Conservation (phyloP, 116 monocot species). For the Papilionanthe hybrid region DNA sequence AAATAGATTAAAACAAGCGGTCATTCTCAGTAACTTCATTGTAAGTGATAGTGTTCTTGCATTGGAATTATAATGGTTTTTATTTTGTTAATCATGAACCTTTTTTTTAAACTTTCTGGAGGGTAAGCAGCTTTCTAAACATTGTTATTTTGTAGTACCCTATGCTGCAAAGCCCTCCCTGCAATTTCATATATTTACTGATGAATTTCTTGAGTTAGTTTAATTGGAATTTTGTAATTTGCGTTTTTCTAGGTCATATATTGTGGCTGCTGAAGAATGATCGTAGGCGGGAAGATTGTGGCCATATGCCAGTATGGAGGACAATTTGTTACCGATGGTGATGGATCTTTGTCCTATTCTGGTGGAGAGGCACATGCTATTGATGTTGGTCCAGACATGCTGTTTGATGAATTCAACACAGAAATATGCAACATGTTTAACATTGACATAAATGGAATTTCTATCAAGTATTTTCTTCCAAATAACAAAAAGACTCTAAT, state of each 20-base stretch:
- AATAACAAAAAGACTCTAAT: slow-evolving; percentile 31
- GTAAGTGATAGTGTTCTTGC: not conserved
- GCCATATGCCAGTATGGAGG: slow-evolving; percentile 50
- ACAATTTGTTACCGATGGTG: slow-evolving; percentile 22
- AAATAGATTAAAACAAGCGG: not conserved
- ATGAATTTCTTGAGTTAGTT: not conserved
- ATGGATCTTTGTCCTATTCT: slow-evolving; percentile 30
- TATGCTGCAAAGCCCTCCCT: not conserved
- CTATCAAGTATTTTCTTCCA: slow-evolving; percentile 44
- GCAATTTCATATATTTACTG: not conserved
- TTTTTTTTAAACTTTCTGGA: not conserved
- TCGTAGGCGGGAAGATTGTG: slow-evolving; percentile 20
- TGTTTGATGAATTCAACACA: slow-evolving; percentile 30
- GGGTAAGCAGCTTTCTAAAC: not conserved
- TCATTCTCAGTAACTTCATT: not conserved
- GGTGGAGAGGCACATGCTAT: slow-evolving; percentile 53
- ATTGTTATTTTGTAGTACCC: not conserved
- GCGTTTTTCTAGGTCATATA: not conserved
- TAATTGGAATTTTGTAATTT: not conserved
- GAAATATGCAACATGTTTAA: slow-evolving; percentile 35
- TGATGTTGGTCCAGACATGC: slow-evolving; percentile 32
- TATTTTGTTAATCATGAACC: not conserved
- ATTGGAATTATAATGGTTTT: not conserved
- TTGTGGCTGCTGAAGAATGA: not conserved
- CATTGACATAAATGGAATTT: slow-evolving; percentile 21